phyloP scores from a whole-genome alignment of 768 basidiomycete genomes.

The Lactifluus echinatus region DNA sequence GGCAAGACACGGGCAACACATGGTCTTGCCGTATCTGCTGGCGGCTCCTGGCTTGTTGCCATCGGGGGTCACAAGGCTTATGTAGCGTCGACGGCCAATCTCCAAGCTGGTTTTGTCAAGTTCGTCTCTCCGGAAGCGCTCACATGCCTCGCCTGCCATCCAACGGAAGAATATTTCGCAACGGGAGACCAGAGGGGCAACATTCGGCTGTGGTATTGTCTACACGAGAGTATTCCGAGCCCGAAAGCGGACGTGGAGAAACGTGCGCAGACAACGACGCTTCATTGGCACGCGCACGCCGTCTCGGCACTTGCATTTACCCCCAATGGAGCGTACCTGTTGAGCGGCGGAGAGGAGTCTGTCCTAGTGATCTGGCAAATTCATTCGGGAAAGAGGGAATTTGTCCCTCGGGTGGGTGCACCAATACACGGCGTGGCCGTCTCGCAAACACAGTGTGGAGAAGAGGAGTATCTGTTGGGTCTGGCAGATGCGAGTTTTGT shows the following conservation, averaged over 20 bases:
- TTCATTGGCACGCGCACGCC: constrained; percentile 97
- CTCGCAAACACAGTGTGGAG: constrained; percentile 38
- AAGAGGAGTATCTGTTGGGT: constrained; percentile 83
- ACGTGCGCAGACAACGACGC: constrained; percentile 70
- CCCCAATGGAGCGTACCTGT: constrained; percentile 80
- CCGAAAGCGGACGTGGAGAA: constrained; percentile 60
- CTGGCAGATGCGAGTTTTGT: constrained; percentile 74
- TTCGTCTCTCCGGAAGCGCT: constrained; percentile 73
- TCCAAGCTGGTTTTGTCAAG: constrained; percentile 66
- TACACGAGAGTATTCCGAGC: constrained; percentile 45
- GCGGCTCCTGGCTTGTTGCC: constrained; percentile 70
- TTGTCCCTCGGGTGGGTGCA: constrained; percentile 85
- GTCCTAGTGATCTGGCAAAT: constrained; percentile 98
- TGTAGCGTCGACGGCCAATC: constrained; percentile 49
- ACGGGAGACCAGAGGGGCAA: constrained; percentile 84
- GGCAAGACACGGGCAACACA: constrained; percentile 60
- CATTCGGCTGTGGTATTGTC: constrained; percentile 89
- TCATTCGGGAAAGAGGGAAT: constrained; percentile 81
- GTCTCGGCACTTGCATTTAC: constrained; percentile 84
- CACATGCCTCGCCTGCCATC: constrained; percentile 83
- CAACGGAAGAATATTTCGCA: constrained; percentile 87
- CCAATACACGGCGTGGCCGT: constrained; percentile 68
- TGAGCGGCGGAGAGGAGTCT: constrained; percentile 92
- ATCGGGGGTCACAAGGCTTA: constrained; percentile 72
- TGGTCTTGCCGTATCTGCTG: constrained; percentile 64